Conservation (phyloP, 2,329 filamentous ascomycete genomes). For the Magnaporthales sp. region DNA sequence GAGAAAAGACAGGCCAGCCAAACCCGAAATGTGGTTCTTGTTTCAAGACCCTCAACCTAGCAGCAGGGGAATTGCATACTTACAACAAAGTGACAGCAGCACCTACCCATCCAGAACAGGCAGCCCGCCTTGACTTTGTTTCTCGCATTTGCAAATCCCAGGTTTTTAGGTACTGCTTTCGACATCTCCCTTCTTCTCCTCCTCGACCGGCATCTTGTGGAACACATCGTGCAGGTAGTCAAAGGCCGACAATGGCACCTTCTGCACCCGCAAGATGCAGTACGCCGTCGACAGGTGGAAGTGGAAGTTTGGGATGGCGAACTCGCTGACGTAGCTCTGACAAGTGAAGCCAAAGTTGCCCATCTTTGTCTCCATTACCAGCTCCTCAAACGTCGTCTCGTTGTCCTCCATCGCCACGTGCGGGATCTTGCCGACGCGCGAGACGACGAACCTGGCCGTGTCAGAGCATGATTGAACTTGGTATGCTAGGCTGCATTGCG, state of each 20-base stretch:
- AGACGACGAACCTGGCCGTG: constrained; percentile 18
- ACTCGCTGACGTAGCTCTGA: constrained; percentile 31
- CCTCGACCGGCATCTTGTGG: neutral
- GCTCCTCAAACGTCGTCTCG: constrained; percentile 21
- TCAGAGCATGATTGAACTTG: constrained; percentile 24
- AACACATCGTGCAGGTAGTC: constrained; percentile 33
- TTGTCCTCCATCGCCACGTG: constrained; percentile 17
- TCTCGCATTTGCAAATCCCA: neutral
- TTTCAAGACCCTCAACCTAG: neutral
- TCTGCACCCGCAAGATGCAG: constrained; percentile 43
- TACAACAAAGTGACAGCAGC: neutral
- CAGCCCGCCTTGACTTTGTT: neutral
- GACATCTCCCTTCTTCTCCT: neutral
- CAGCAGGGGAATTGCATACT: neutral
- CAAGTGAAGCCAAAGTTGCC: constrained; percentile 9
- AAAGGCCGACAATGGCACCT: constrained; percentile 47
- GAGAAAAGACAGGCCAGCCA: neutral
- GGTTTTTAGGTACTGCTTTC: neutral
- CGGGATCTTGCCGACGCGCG: constrained; percentile 16
- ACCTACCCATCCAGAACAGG: too few relatives aligned
- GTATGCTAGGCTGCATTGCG: constrained; percentile 16
- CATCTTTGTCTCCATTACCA: constrained; percentile 16
- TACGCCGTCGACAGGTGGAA: constrained; percentile 52
- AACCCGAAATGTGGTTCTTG: neutral
- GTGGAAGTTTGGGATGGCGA: constrained; percentile 48